Base-by-base conservation (phyloP, 495 filamentous ascomycete genomes). In the Penicillium ochrochloron region DNA sequence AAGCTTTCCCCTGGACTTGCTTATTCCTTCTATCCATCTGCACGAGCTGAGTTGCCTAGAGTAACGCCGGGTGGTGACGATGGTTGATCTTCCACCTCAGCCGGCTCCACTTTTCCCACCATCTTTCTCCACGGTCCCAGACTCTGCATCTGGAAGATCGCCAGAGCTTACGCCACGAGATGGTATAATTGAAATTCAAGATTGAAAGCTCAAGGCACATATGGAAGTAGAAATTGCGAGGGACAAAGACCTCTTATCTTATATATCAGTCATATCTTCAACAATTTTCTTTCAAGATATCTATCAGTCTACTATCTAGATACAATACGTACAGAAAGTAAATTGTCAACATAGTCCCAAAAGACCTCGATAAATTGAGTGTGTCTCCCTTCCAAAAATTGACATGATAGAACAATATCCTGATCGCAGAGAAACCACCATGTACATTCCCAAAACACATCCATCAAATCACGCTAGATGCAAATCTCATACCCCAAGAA, bases 31-130 rank as follows among this genome's bases (percentile, higher is more conserved):
- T 9, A 54, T 9, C 19, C 11, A 35, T 46, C 60, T 39, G 19
- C 35, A 54, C 29, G 48, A 37, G 37, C 50, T 19, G 19, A 55
- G 37, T 56, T 52, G 21, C 60, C 34, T 46, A 59, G 19, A 58
- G 35, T 50, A 35, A 64, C 59, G 34, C 41, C n/a, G 34, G 23
- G 19, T n/a, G 37, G 21, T 17, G 35, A 14, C 48, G 4, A 12
- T n/a, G 41, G 56, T 33, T 51, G 69, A 70, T 63, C 62, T 65
- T 63, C 68, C 63, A 68, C 55, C 56, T 66, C 61, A 62, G 17
- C 52, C 56, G 63, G 68, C 60, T 68, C 70, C 70, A 68, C 70
- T 69, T 58, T 57, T 56, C 23, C 37, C 31, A 34, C 37, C 25
- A 27, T 31, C 23, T 35, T 27, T 62, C 62, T 66, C 63, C 60